These are phyloP conservation scores for Teratosphaeria epicoccoides DNA, from an alignment of 2,329 filamentous ascomycete genomes.

Conservation along the genomic window DNA sequence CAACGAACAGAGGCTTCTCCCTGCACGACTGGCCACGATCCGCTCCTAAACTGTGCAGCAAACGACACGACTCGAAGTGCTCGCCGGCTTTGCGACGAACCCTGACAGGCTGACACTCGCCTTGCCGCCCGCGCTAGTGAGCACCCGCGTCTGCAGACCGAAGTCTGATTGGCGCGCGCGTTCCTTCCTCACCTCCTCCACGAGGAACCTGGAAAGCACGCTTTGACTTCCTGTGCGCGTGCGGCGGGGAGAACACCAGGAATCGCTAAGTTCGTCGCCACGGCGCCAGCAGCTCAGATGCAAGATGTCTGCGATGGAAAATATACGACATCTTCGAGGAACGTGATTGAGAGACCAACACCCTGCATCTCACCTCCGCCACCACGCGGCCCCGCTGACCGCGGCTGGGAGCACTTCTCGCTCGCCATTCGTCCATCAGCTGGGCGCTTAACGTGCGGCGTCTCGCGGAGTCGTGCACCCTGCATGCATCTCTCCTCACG, in stretches of 20 bases:
- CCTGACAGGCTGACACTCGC: neutral
- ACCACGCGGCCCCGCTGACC: neutral
- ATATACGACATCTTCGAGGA: no score
- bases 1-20: neutral
- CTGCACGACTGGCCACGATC: slow-evolving; percentile 1
- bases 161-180: slow-evolving; percentile 8
- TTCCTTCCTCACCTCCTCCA: neutral
- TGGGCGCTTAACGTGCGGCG: neutral
- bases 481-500: neutral
- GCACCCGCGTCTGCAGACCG: neutral
- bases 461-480: neutral
- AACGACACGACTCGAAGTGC: neutral
- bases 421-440: neutral
- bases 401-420: neutral
- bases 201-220: neutral
- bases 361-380: neutral
- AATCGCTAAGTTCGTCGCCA: neutral
- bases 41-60: neutral
- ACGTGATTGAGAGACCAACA: neutral
- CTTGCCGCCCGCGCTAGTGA: slow-evolving; percentile 10
- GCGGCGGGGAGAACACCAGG: neutral
- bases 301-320: no score
- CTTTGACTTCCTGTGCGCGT: neutral
- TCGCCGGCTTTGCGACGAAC: neutral
- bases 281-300: neutral